phyloP scores from a whole-genome alignment of 2,329 filamentous ascomycete species.

The Cladophialophora bantiana region DNA sequence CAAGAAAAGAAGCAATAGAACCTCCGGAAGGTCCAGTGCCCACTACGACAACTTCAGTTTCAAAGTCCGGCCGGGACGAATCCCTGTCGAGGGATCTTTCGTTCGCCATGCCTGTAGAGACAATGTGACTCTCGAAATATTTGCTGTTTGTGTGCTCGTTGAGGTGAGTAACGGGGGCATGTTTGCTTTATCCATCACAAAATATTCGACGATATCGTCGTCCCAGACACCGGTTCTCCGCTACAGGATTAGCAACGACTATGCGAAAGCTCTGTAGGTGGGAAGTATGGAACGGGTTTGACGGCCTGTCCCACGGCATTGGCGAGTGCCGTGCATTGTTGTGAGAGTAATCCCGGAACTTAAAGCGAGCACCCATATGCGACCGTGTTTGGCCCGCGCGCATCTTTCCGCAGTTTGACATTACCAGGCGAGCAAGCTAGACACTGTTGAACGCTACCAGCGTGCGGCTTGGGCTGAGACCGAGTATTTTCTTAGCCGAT shows the following conservation, averaged over 20 bases:
- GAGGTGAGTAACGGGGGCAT: neutral
- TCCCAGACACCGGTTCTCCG: neutral
- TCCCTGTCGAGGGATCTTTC: neutral
- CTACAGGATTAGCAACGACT: neutral
- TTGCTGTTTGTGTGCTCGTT: neutral
- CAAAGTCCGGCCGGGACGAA: constrained; percentile 43
- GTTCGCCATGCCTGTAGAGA: constrained; percentile 2
- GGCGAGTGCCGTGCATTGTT: neutral
- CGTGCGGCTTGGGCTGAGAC: too few species aligned
- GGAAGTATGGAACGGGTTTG: neutral
- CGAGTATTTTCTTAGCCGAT: too few species aligned
- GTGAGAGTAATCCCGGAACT: neutral
- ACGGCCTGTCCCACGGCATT: neutral
- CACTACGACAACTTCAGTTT: constrained; percentile 40
- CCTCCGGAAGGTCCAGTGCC: constrained; percentile 63
- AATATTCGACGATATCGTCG: neutral
- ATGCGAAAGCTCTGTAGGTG: neutral
- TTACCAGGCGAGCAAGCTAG: too few species aligned
- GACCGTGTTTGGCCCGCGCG: too few species aligned
- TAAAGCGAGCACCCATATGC: neutral
- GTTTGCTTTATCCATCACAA: neutral
- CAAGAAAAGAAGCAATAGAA: constrained; percentile 43
- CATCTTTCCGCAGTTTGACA: too few species aligned
- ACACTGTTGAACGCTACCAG: too few species aligned
- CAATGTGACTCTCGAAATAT: neutral